Conservation (phyloP, 1,284 basidiomycete species). For the Cutaneotrichosporon cyanovorans region DNA sequence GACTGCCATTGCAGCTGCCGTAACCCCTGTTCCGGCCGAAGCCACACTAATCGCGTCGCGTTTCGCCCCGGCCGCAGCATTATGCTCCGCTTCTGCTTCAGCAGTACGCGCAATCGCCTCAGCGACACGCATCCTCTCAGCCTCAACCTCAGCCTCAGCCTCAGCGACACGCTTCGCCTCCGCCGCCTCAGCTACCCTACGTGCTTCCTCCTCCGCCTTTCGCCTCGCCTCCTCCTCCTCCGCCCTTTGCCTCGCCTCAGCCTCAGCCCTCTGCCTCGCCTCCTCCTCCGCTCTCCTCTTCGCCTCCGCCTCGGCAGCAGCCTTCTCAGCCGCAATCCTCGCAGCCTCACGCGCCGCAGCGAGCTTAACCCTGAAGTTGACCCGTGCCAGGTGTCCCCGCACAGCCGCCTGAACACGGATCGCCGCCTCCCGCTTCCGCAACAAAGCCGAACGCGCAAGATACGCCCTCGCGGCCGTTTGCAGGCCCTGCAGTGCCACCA, state of each 20-base stretch:
- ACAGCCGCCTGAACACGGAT: neutral
- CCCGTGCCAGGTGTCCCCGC: neutral
- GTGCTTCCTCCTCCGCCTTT: neutral
- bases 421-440: neutral
- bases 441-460: neutral
- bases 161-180: neutral
- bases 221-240: neutral
- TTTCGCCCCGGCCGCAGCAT: too few relatives aligned
- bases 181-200: neutral
- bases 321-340: neutral
- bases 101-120: neutral
- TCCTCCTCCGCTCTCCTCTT: neutral
- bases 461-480: constrained; percentile 6
- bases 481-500: constrained; percentile 5
- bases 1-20: neutral
- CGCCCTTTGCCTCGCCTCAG: neutral
- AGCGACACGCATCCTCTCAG: neutral
- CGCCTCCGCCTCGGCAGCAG: constrained; percentile 1
- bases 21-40: too few relatives aligned
- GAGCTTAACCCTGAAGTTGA: neutral
- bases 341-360: neutral
- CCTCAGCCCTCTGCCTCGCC: neutral
- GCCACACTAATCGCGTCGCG: too few relatives aligned
- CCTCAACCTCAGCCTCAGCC: neutral
- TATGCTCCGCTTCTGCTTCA: neutral